phyloP scores from a whole-genome alignment of 352 stramenopile genomes.

The Globisporangium rhizosaccharum region DNA sequence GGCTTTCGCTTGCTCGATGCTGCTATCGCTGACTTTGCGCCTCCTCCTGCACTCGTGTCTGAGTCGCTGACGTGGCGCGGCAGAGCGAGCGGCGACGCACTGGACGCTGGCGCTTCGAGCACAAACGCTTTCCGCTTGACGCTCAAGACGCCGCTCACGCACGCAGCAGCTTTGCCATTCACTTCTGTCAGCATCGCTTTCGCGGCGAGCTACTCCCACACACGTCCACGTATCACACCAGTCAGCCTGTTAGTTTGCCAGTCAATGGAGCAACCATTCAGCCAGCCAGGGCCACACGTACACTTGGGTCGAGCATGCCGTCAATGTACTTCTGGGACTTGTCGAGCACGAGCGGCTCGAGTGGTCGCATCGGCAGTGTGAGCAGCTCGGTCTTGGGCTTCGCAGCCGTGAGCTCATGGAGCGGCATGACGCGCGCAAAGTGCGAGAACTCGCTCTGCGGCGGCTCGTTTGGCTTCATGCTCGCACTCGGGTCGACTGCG shows the following conservation, averaged over 20 bases:
- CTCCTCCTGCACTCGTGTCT: neutral
- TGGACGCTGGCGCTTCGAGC: constrained; percentile 23
- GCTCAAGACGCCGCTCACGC: constrained; percentile 47
- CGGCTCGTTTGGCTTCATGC: constrained; percentile 7
- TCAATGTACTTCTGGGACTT: constrained; percentile 84
- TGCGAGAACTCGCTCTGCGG: constrained; percentile 38
- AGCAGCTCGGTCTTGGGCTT: constrained; percentile 66
- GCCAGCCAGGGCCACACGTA: constrained; percentile 12
- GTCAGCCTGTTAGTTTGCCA: neutral
- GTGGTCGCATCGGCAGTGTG: constrained; percentile 64
- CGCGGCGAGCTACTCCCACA: constrained; percentile 33
- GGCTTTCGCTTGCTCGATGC: constrained; percentile 13
- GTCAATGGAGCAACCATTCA: neutral
- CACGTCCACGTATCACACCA: neutral
- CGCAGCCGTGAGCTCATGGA: constrained; percentile 65
- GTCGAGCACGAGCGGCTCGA: constrained; percentile 66
- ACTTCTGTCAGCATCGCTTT: constrained; percentile 59
- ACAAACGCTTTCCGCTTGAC: constrained; percentile 60
- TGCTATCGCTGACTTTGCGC: neutral
- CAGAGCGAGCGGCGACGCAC: neutral
- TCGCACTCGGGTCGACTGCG: constrained; percentile 20
- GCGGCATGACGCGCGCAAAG: constrained; percentile 63
- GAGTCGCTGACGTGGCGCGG: neutral
- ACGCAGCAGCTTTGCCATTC: constrained; percentile 61
- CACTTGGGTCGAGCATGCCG: constrained; percentile 63